Percentiles rank a stretch among this genome's conserved stretches.
Evolutionary conservation across 1,284 basidiomycete species (phyloP).

Genomic region (Meira nashicola): DNA sequence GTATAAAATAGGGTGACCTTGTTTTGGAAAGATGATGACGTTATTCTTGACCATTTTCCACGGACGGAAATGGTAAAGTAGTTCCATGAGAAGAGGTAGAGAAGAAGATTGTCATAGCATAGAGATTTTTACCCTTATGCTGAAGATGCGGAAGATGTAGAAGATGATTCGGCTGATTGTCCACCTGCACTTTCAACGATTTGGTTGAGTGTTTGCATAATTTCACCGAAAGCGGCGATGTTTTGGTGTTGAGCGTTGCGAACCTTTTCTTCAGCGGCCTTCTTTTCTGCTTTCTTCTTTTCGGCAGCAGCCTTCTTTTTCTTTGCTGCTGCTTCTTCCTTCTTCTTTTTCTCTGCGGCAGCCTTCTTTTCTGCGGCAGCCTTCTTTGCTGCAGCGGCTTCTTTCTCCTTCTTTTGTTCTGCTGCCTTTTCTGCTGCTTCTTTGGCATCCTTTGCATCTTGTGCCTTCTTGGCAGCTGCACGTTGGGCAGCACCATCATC

Average conservation of each 20-base stretch:
- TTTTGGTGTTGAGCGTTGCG: slow-evolving; percentile 28
- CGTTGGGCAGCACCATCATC: slow-evolving; percentile 17
- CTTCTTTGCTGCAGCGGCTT: slow-evolving; percentile 18
- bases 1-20: no score
- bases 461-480: slow-evolving; percentile 1
- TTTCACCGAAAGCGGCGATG: slow-evolving; percentile 42
- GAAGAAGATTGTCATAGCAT: background rate
- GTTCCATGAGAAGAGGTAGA: background rate
- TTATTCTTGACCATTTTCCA: no score
- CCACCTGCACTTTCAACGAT: slow-evolving; percentile 26
- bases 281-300: slow-evolving; percentile 19
- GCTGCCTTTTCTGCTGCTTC: background rate
- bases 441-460: background rate
- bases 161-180: slow-evolving; percentile 1
- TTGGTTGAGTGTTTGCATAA: slow-evolving; percentile 43
- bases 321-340: slow-evolving; percentile 1
- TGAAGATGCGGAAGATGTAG: background rate
- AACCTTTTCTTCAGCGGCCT: slow-evolving; percentile 18
- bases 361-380: slow-evolving; percentile 17
- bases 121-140: background rate
- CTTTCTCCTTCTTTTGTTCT: slow-evolving; percentile 7
- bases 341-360: slow-evolving; percentile 6
- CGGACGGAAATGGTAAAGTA: no score
- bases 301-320: slow-evolving; percentile 3
- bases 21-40: no score